phyloP scores from a whole-genome alignment of 2,329 filamentous ascomycete species.

The Venturia effusa region DNA sequence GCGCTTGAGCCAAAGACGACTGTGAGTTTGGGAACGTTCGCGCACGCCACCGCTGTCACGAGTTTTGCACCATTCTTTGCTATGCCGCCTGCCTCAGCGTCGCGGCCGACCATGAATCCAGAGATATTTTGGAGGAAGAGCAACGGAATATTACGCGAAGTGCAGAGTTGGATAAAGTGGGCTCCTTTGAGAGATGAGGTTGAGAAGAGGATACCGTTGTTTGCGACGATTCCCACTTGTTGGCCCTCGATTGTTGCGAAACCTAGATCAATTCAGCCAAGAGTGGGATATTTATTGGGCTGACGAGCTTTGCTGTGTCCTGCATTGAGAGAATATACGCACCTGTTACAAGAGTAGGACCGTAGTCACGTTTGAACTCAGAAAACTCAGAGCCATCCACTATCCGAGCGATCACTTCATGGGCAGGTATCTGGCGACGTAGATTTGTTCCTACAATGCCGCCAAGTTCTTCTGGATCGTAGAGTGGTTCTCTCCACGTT shows the following conservation, averaged over 20 bases:
- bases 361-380: constrained; percentile 91
- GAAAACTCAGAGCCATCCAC: constrained; percentile 84
- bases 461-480: constrained; percentile 67
- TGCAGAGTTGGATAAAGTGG: constrained; percentile 92
- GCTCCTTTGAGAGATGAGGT: constrained; percentile 84
- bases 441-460: constrained; percentile 89
- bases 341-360: constrained; percentile 70
- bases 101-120: constrained; percentile 94
- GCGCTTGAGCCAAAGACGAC: constrained; percentile 90
- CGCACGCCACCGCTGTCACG: constrained; percentile 88
- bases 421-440: constrained; percentile 71
- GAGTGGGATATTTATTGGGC: background rate
- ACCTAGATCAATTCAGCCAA: constrained; percentile 33
- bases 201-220: constrained; percentile 91
- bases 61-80: constrained; percentile 97
- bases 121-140: constrained; percentile 95
- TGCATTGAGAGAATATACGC: background rate
- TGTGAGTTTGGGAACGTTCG: constrained; percentile 91
- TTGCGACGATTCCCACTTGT: constrained; percentile 84
- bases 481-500: constrained; percentile 62
- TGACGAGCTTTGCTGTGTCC: background rate
- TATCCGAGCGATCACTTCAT: constrained; percentile 84
- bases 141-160: constrained; percentile 78
- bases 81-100: constrained; percentile 88
- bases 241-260: constrained; percentile 87